Base-by-base conservation (phyloP, 768 basidiomycete species). In the Mycena metata region DNA sequence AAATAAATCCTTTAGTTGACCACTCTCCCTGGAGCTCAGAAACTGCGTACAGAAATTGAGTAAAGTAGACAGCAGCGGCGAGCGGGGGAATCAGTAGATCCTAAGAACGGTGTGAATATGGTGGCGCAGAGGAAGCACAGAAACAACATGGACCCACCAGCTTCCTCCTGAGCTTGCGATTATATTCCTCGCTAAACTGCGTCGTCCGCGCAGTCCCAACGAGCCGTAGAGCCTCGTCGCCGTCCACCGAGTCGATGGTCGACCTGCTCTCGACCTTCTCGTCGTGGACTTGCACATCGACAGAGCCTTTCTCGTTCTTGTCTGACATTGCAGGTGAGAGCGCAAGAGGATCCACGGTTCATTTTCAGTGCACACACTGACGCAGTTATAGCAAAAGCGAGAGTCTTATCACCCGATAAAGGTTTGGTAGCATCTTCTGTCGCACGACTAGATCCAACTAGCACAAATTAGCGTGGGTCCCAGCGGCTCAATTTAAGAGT, bases 41-140 rank as follows among this genome's bases (percentile, higher is more conserved):
- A 42, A 58, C 15, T 10, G 69, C 86, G 60, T 73, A 90, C 88
- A 91, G 74, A 71, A 86, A 91, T 72, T 91, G 89, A 0, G 87
- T 88, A 74, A 91, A 91, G 76, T 90, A 91, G 15, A 91, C 89
- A 3, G 88, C 87, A 2, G 89, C 89, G 69, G 86, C 86, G 16
- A 89, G 76, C 5, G 88, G 84, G 1, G 86, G 85, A 52, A 89
- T 88, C 47, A 87, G 69, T 2, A 79, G 59, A 72, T 89, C 88
- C 87, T 88, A 60, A 45, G 7, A 26, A 10, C 5, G 11, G 10
- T 9, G 24, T 41, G 26, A 57, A 46, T 46, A 26, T 30, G 47
- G 7, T 11, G 16, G 16, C 39, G n/a, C 19, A 16, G 17, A 49
- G 15, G 39, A 10, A 39, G 39, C n/a, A n/a, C n/a, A n/a, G 39